Evolutionary conservation across 1,284 basidiomycete genomes (phyloP), one percentile per base, ranked within the genome.

Genomic region (Sporisorium graminicola): DNA sequence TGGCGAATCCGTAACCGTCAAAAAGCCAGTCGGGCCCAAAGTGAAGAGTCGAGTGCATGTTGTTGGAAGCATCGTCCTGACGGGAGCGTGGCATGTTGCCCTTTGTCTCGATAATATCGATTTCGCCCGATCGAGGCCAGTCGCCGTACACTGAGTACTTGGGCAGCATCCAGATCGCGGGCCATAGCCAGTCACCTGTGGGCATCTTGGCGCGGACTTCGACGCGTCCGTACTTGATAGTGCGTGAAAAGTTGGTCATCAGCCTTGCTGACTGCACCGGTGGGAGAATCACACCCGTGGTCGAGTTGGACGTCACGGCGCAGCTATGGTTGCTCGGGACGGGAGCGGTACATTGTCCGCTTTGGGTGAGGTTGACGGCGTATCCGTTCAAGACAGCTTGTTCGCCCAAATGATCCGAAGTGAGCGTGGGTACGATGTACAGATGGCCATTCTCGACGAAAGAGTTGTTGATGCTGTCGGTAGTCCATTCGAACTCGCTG

Each of bases 401-500:
- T 44, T 85, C 82, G 47, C 92, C 91, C 81, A 94, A 90, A 68
- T 87, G 86, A 80, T 93, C 92, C 18, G 91, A 90, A 0, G 93
- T 94, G 61, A 94, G 88, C 5, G 93, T 94, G 8, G 93, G 93
- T 6, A 92, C 89, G 81, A 95, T 89, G 87, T 94, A 94, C 43
- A 95, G 89, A 59, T 89, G 88, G 33, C 91, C 91, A 83, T 94
- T 88, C 60, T 90, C 87, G 65, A 94, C 58, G 86, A 91, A 94
- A 10, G 92, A 92, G 84, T 94, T 94, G 84, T 92, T 91, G 40
- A 88, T 79, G 2, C 90, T 91, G 20, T 87, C 87, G 2, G 93
- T 94, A 3, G 93, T 91, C 93, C 94, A 94, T 80, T 94, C 91
- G 77, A 95, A 95, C 82, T 94, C 90, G 42, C 91, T 91, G 76